These are phyloP conservation scores for Solanum chmielewskii DNA, from an alignment of 257 asterid genomes.

Conservation along the genomic window DNA sequence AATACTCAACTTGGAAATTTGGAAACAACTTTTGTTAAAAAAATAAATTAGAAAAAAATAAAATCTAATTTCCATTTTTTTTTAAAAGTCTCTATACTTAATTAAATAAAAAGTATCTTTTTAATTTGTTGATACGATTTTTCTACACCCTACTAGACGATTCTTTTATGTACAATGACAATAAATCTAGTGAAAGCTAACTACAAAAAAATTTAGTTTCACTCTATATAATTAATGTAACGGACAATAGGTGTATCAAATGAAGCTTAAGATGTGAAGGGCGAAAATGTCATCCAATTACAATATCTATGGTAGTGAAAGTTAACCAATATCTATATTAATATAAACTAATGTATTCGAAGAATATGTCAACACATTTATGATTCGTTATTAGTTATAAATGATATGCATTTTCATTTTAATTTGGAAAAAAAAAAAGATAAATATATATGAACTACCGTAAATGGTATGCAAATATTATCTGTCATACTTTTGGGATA, in stretches of 20 bases:
- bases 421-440: too few species aligned
- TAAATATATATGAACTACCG: too few species aligned
- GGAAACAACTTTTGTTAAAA: neutral
- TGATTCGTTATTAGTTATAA: neutral
- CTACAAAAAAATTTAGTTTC: neutral
- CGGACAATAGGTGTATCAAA: neutral
- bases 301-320: neutral
- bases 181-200: neutral
- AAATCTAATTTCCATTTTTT: neutral
- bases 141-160: fast-evolving
- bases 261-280: neutral
- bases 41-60: neutral
- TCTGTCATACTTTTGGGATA: too few species aligned
- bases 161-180: neutral
- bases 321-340: neutral
- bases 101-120: neutral
- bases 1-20: neutral
- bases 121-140: neutral
- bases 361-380: neutral
- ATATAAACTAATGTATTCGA: neutral
- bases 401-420: neutral
- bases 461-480: too few species aligned
- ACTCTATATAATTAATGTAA: neutral
- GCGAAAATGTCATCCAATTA: neutral
- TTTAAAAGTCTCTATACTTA: neutral